Evolutionary conservation across 176 grass and related monocot genomes (phyloP), one percentile per base, ranked within the genome.

Genomic region (Calamus simplicifolius): DNA sequence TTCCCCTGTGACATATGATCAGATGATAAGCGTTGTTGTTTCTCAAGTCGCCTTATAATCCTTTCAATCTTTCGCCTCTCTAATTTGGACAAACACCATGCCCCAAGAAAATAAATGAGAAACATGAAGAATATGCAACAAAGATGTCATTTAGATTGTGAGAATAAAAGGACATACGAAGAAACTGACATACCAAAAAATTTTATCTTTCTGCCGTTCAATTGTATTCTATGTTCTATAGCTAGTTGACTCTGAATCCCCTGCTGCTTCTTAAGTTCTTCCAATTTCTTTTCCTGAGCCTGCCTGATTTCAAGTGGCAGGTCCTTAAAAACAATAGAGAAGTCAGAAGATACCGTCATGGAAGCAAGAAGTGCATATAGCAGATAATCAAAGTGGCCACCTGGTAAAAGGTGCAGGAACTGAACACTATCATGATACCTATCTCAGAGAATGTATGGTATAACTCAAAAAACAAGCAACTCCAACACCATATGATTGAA

Each of bases 1-100:
- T 61, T 68, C 52, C 49, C 67, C 61, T 86, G 73, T 60, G 63
- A 56, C n/a, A 72, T 60, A 85, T 77, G 84, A 80, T 97, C 81
- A 61, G 56, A 79, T 56, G 83, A 82, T 62, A 76, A 66, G 54
- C 76, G 85, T 63, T 92, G 84, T 61, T 98, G 94, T 57, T 98
- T 98, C 30, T 98, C 94, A 73, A 93, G 94, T 15, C 88, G 75
- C 56, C 94, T 85, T 69, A 98, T 85, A 81, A 84, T 89, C 78
- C 88, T 88, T 71, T 98, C 94, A 58, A 93, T 79, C 74, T 98
- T 98, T 71, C 88, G 73, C 67, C 94, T 98, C 79, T 98, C 88
- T 98, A 58, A 63, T n/a, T 29, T 17, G 21, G 1, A 68, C 56
- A 19, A 75, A 85, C 16, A 68, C 49, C 6, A 77, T 13, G 35